Conservation (phyloP, 805 yeast species). For the Kregervanrija pseudodelftensis region DNA sequence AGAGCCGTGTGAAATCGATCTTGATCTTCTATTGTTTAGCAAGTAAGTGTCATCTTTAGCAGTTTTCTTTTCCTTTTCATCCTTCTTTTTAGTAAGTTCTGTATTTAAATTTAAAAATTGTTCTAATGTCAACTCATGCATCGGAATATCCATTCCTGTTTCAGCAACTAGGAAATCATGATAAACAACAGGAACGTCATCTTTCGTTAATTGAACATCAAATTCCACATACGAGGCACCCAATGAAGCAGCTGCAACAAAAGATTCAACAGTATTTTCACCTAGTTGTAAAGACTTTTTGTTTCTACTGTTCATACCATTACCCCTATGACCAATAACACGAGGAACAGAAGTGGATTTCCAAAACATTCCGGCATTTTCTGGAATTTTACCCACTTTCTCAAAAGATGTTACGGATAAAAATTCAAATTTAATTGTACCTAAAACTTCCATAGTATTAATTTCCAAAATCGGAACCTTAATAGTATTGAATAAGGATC, state of each 20-base stretch:
- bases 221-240: conserved; percentile 97
- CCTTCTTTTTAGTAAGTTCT: conserved; percentile 17
- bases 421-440: conserved; percentile 69
- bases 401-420: conserved; percentile 63
- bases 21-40: conserved; percentile 24
- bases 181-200: conserved; percentile 83
- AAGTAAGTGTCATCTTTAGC: conserved; percentile 26
- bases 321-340: conserved; percentile 93
- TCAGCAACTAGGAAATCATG: conserved; percentile 94
- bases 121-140: conserved; percentile 86
- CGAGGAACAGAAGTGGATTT: conserved; percentile 80
- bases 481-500: conserved; percentile 57
- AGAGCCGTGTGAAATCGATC: conserved; percentile 29
- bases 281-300: conserved; percentile 83
- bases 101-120: conserved; percentile 62
- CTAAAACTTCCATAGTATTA: conserved; percentile 66
- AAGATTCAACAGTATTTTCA: conserved; percentile 90
- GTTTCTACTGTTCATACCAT: conserved; percentile 75
- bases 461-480: conserved; percentile 74
- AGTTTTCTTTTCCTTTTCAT: conserved; percentile 6
- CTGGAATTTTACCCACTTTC: conserved; percentile 62
- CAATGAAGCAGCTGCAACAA: conserved; percentile 90
- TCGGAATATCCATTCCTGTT: conserved; percentile 92
- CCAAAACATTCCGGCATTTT: conserved; percentile 79
- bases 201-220: conserved; percentile 93